Conservation (phyloP, 1,284 basidiomycete genomes). For the Rhodotorula sp. region DNA sequence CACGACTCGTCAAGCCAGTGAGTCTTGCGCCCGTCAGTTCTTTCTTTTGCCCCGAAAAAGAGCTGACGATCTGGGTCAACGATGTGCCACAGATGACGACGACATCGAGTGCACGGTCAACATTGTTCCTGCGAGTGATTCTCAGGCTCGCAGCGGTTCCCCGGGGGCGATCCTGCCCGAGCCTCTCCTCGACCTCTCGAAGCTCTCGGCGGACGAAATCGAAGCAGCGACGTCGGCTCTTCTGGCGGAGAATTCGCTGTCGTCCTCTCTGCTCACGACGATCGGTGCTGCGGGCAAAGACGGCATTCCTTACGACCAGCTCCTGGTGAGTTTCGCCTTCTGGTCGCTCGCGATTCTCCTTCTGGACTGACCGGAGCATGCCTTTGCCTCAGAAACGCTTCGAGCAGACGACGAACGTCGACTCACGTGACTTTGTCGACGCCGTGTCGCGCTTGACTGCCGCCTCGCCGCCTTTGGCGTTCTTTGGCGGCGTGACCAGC, state of each 20-base stretch:
- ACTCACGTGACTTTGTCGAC: no score
- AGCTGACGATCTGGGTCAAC: background rate
- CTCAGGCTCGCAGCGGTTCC: constrained; percentile 18
- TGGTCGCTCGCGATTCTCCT: background rate
- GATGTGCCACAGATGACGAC: constrained; percentile 57
- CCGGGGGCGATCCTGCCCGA: background rate
- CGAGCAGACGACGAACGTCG: background rate
- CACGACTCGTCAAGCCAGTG: constrained; percentile 77
- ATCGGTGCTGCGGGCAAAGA: background rate
- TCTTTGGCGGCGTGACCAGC: background rate
- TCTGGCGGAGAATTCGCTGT: constrained; percentile 48
- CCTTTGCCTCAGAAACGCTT: background rate
- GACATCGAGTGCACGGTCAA: constrained; percentile 44
- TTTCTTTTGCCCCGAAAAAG: background rate
- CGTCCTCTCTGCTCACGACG: background rate
- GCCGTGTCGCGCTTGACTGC: no score
- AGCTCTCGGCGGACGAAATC: background rate
- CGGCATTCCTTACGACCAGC: background rate
- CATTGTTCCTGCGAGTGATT: constrained; percentile 9
- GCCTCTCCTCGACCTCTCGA: background rate
- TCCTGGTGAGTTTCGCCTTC: background rate
- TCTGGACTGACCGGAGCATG: no score
- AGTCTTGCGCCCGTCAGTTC: constrained; percentile 54
- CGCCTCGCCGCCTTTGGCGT: no score
- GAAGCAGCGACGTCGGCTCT: background rate